Percentiles rank a stretch among this genome's conserved stretches.
These are phyloP conservation scores for Tylopilus felleus DNA, from an alignment of 768 basidiomycete species.

Conservation along the genomic window DNA sequence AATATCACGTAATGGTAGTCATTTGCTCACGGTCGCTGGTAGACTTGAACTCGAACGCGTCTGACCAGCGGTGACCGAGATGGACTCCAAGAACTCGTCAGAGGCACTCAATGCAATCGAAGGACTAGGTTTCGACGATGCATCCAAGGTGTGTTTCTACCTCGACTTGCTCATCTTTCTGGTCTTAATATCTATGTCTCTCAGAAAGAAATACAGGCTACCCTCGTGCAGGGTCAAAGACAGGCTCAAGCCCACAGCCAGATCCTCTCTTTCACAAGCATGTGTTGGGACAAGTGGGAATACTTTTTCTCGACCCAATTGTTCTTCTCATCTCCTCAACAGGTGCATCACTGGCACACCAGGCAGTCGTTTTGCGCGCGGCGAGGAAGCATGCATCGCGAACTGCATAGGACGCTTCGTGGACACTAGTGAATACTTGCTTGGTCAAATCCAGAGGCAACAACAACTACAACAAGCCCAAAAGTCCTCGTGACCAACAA, in stretches of 20 bases:
- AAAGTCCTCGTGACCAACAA: constrained; percentile 10
- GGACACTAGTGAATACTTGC: constrained; percentile 80
- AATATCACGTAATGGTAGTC: constrained; percentile 23
- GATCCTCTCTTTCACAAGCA: constrained; percentile 75
- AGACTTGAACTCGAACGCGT: background rate
- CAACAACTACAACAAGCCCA: constrained; percentile 47
- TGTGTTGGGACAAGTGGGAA: constrained; percentile 90
- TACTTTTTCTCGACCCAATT: constrained; percentile 4
- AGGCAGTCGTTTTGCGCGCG: constrained; percentile 70
- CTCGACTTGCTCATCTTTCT: constrained; percentile 1
- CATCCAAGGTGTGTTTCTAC: constrained; percentile 56
- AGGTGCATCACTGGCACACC: constrained; percentile 83
- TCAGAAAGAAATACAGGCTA: constrained; percentile 79
- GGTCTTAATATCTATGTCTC: background rate
- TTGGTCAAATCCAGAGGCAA: constrained; percentile 55
- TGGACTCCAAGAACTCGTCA: constrained; percentile 26
- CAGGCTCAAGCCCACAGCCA: constrained; percentile 74
- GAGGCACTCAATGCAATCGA: constrained; percentile 38
- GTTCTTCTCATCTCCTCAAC: constrained; percentile 12
- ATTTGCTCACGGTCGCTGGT: constrained; percentile 30
- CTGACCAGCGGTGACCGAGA: background rate
- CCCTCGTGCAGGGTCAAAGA: constrained; percentile 77
- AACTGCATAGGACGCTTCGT: constrained; percentile 94
- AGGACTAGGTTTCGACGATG: constrained; percentile 56
- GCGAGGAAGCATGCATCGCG: constrained; percentile 76